These are phyloP conservation scores for Crithidia mellificae DNA, from an alignment of 208 protist genomes.

Conservation along the genomic window DNA sequence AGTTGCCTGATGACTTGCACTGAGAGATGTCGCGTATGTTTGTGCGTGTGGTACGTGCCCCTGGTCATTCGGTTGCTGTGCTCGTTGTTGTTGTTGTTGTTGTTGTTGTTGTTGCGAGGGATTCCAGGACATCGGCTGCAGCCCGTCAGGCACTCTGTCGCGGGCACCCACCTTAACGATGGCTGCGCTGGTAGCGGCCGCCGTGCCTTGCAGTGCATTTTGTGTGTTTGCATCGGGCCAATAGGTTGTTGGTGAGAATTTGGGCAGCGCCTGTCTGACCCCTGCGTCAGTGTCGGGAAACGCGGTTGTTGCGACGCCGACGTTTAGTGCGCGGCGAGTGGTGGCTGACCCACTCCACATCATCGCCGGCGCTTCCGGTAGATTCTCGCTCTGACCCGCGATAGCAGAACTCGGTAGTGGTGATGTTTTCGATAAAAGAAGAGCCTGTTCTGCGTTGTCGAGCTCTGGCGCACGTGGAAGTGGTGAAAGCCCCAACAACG, in stretches of 20 bases:
- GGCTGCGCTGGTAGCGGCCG: background rate
- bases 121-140: background rate
- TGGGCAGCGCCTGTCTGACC: background rate
- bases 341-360: too few species aligned
- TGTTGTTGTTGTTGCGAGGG: background rate
- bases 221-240: background rate
- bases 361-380: too few species aligned
- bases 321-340: constrained; percentile 15
- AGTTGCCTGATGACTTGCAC: too few species aligned
- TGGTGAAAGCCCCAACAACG: constrained; percentile 14
- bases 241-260: background rate
- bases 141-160: background rate
- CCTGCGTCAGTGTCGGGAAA: background rate
- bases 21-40: background rate
- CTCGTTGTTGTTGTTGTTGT: constrained; percentile 5
- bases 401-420: background rate
- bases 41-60: background rate
- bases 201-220: too few species aligned
- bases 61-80: background rate
- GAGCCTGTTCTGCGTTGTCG: constrained; percentile 13
- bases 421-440: background rate
- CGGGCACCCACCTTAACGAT: background rate
- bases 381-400: background rate
- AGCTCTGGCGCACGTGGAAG: background rate
- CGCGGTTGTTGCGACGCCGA: background rate